These are phyloP conservation scores for Colletotrichum neosansevieriae DNA, from an alignment of 2,329 filamentous ascomycete genomes.

Conservation along the genomic window DNA sequence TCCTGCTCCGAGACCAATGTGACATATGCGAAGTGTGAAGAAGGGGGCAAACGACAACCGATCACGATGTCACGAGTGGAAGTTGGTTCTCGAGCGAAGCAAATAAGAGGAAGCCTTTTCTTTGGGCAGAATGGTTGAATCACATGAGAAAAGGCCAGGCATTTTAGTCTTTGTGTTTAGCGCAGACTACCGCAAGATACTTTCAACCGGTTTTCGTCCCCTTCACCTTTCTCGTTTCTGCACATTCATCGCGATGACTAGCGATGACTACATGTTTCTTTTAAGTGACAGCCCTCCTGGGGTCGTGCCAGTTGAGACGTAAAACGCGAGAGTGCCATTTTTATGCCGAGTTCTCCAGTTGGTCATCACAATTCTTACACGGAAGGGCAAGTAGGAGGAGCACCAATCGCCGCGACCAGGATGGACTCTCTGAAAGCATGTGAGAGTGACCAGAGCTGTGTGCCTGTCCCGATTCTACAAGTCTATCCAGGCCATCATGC, in stretches of 20 bases:
- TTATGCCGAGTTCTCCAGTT: constrained; percentile 13
- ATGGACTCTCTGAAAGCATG: neutral
- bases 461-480: no score
- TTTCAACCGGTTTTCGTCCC: constrained; percentile 36
- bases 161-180: constrained; percentile 27
- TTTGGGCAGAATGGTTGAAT: constrained; percentile 34
- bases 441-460: neutral
- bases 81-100: constrained; percentile 19
- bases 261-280: neutral
- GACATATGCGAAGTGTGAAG: constrained; percentile 13
- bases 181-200: constrained; percentile 34
- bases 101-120: constrained; percentile 24
- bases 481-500: no score
- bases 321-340: constrained; percentile 1
- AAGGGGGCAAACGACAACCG: constrained; percentile 19
- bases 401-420: neutral
- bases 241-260: no score
- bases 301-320: constrained; percentile 12
- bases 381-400: neutral
- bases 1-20: constrained; percentile 25
- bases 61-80: constrained; percentile 32
- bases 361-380: constrained; percentile 15
- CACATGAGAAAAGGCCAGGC: constrained; percentile 37
- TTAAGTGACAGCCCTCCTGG: neutral
- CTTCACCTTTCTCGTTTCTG: neutral